Evolutionary conservation across 2,329 filamentous ascomycete species (phyloP).

Genomic region (Scolecobasidium constrictum): DNA sequence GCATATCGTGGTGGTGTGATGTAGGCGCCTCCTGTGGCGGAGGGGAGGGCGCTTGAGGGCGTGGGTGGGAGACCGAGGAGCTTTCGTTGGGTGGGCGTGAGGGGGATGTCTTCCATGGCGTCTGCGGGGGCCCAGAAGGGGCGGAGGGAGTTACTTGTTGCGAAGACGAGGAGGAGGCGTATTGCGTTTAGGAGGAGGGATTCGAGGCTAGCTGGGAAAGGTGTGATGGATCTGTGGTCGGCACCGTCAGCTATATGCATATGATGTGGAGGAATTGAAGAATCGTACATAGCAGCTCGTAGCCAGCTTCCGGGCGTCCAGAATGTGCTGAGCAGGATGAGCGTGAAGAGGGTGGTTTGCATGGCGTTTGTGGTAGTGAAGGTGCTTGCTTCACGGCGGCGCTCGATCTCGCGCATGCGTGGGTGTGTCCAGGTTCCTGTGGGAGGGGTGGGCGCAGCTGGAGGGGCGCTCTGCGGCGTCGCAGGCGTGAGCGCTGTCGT

Average conservation of each 20-base stretch:
- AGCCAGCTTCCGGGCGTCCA: constrained; percentile 27
- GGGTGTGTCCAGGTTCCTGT: constrained; percentile 82
- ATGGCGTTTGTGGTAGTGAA: constrained; percentile 71
- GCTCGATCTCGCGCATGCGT: constrained; percentile 73
- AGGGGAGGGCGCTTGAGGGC: constrained; percentile 48
- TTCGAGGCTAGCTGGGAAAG: neutral
- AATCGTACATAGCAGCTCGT: constrained; percentile 12
- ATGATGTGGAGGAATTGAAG: constrained; percentile 5
- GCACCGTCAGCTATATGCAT: neutral
- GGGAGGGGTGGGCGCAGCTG: constrained; percentile 28
- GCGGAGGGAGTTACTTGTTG: constrained; percentile 58
- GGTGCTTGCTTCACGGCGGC: constrained; percentile 63
- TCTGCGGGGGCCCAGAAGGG: constrained; percentile 66
- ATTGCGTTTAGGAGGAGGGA: constrained; percentile 1
- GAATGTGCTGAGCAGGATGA: constrained; percentile 41
- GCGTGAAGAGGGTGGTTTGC: constrained; percentile 57
- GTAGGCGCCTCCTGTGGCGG: constrained; percentile 47
- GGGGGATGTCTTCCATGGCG: constrained; percentile 74
- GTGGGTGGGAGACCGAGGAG: constrained; percentile 71
- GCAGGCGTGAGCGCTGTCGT: constrained; percentile 1
- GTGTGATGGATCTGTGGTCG: constrained; percentile 15
- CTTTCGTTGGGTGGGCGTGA: constrained; percentile 79
- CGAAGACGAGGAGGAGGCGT: constrained; percentile 45
- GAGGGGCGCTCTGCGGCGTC: constrained; percentile 2
- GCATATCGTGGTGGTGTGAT: constrained; percentile 82